Evolutionary conservation across 2,329 filamentous ascomycete genomes (phyloP), one percentile per base, ranked within the genome.

Genomic region (Cladosporium sp.): DNA sequence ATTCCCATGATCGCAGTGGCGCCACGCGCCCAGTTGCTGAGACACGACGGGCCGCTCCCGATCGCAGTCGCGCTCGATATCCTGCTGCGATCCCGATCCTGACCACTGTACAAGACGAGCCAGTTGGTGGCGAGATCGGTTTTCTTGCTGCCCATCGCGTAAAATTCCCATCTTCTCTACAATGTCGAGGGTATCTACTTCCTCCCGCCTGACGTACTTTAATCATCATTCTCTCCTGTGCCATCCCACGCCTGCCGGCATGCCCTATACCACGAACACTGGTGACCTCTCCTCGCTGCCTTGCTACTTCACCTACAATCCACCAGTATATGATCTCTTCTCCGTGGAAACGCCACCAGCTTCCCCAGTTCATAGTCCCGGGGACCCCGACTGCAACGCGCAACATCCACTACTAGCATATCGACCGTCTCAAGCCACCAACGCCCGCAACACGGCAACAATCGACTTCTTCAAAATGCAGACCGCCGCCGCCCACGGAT

Each of bases 381-480:
- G 9, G 20, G 25, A 55, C 12, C 28, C 39, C 42, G 39, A 60
- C 19, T 56, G 56, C 36, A 50, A 60, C 15, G 38, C 56, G 45
- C 25, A 61, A 37, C 61, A 68, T 38, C 66, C 64, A 49, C 59
- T 69, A 45, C 63, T 69, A 34, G 62, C 67, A 28, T 59, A 60
- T 55, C 61, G 63, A 38, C 60, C 38, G 47, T 56, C 50, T 37
- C 45, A 56, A 20, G 20, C 38, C 6, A 25, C n/a, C 3, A 40
- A 52, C 17, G 25, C 3, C 43, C 25, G 42, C 47, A 64, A 52
- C 37, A 67, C 67, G 67, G 52, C 66, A 20, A 56, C 63, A 17
- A 28, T 37, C 45, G 67, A 61, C 37, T 50, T 72, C 25, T 66
- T 73, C 55, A 69, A 68, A 51, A 63, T 69, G 28, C 70, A 73